Base-by-base conservation (phyloP, 768 basidiomycete species). In the Exidia glandulosa region DNA sequence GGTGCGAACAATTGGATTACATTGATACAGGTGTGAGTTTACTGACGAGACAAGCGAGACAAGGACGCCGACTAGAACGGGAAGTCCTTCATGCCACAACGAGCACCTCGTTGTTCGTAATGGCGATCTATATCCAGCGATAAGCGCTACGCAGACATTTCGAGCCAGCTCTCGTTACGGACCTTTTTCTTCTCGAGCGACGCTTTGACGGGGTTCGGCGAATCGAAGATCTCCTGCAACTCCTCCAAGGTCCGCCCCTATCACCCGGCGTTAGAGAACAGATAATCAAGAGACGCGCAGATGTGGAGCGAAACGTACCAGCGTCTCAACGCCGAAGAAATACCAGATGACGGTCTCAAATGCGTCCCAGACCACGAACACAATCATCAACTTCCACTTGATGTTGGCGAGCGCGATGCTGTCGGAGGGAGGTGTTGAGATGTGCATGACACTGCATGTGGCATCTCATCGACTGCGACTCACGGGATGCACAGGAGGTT, bases 401-500 rank as follows among this genome's bases (percentile, higher is more conserved):
- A 60, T 36, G 25, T 10, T 19, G 7, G 33, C 48, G 23, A 34
- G 32, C 14, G 50, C 41, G 47, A 55, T 47, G 19, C 57, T 41
- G 16, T 14, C 14, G 12, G 36, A 27, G 9, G 13, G 48, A 57
- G 19, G 36, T 50, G 50, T 10, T 59, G 36, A 31, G 32, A 9
- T 29, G 23, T n/a, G 36, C 4, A 56, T 6, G 14, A 13, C 31
- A 31, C 2, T 61, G 65, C 60, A 56, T 63, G 62, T 56, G 66
- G 61, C 59, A 63, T 67, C 48, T 64, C 64, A 61, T 66, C 62
- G n/a, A 29, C 23, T 23, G 27, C 16, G 12, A 67, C 72, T 62
- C 70, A 71, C 1, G 74, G 73, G 14, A 70, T 71, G n/a, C 69
- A 70, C 59, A 68, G 72, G 32, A 63, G 59, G 65, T 73, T 73